A percentile compares a stretch with the other conserved stretches of the same genome.
These are phyloP conservation scores for Paxillus ammoniavirescens DNA, from an alignment of 768 basidiomycete species.

Conservation along the genomic window DNA sequence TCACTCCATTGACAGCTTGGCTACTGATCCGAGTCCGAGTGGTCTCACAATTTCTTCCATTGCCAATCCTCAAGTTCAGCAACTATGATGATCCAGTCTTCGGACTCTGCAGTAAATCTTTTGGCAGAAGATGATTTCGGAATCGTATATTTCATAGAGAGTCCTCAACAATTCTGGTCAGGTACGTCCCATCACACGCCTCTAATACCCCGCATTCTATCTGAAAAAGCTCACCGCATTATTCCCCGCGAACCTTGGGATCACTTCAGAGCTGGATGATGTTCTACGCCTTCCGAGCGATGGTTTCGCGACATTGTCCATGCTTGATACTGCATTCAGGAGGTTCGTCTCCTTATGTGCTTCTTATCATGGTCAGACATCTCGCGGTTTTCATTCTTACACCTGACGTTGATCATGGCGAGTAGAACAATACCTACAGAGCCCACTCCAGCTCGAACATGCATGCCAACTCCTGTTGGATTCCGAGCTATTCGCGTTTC, in stretches of 20 bases:
- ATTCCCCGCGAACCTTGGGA: neutral
- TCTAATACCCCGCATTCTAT: constrained; percentile 8
- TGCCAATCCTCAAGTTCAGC: constrained; percentile 3
- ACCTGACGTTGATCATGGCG: constrained; percentile 3
- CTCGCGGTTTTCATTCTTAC: neutral
- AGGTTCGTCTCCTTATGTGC: constrained; percentile 79
- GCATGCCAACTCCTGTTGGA: constrained; percentile 74
- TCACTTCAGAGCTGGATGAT: constrained; percentile 77
- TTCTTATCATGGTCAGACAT: constrained; percentile 76
- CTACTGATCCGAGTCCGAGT: too few relatives aligned
- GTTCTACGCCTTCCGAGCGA: constrained; percentile 65
- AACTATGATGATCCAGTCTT: constrained; percentile 17
- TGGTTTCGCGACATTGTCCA: constrained; percentile 56
- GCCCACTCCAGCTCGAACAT: constrained; percentile 79
- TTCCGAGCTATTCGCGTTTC: constrained; percentile 86
- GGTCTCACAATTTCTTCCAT: neutral
- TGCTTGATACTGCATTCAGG: constrained; percentile 75
- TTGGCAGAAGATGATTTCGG: constrained; percentile 63
- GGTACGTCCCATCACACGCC: constrained; percentile 46
- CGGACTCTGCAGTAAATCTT: constrained; percentile 15
- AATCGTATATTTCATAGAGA: constrained; percentile 79
- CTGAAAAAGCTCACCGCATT: constrained; percentile 5
- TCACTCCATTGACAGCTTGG: too few relatives aligned
- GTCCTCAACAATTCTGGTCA: constrained; percentile 87
- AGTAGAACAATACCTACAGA: constrained; percentile 81